Conservation (phyloP, 495 filamentous ascomycete genomes). For the Podospora anserina region DNA sequence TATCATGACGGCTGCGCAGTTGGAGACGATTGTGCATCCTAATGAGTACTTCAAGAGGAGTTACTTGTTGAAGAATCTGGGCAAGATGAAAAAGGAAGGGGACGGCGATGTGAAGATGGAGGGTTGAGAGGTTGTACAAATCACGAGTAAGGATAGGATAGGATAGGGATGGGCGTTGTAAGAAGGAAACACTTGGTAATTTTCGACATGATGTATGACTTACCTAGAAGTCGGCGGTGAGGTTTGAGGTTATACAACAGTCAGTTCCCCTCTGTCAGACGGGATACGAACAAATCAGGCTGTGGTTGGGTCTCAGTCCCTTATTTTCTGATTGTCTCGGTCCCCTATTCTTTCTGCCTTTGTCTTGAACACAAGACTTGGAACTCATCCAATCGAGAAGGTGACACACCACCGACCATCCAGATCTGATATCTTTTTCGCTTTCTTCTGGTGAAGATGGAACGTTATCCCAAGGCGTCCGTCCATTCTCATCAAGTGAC, state of each 20-base stretch:
- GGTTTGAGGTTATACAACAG: not conserved
- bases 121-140: slow-evolving; percentile 21
- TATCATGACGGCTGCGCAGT: slow-evolving; percentile 69
- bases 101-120: slow-evolving; percentile 52
- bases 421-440: not conserved
- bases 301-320: not conserved
- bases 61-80: slow-evolving; percentile 77
- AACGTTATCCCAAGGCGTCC: not conserved
- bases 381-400: not conserved
- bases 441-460: not conserved
- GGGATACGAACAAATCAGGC: not conserved
- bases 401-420: not conserved
- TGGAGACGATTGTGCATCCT: slow-evolving; percentile 95
- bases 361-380: not conserved
- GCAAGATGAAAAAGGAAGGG: slow-evolving; percentile 28
- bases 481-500: not conserved
- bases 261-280: not conserved
- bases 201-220: slow-evolving; percentile 3
- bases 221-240: not conserved
- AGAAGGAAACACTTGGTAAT: not conserved
- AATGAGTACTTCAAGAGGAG: slow-evolving; percentile 97
- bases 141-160: not conserved
- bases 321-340: not conserved
- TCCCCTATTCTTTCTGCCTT: no score
- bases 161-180: not conserved